Evolutionary conservation across 192 early-diverging fungal genomes (phyloP).

Genomic region (Backusella mclennaniae): DNA sequence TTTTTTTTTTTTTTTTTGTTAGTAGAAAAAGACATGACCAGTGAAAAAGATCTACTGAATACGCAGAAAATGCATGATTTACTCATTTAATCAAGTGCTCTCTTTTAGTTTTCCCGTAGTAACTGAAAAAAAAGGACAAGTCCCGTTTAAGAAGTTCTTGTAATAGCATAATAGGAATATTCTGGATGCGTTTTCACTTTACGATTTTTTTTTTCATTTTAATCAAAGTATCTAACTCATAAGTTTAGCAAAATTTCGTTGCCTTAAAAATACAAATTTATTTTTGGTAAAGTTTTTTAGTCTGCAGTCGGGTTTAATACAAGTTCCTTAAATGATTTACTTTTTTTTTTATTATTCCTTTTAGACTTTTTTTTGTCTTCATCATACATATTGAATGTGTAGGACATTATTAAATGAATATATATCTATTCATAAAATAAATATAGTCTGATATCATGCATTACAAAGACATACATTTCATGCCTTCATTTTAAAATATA

Average conservation of each 20-base stretch:
- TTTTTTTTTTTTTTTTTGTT: background rate
- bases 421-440: background rate
- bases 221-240: background rate
- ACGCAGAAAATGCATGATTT: background rate
- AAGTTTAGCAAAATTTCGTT: background rate
- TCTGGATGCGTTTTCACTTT: background rate
- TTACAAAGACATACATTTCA: too few species aligned
- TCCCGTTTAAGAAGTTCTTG: background rate
- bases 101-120: too few species aligned
- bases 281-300: background rate
- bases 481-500: too few species aligned
- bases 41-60: background rate
- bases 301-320: conserved; percentile 1
- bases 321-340: background rate
- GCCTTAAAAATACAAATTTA: background rate
- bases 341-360: background rate
- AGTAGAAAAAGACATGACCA: background rate
- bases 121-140: too few species aligned
- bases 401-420: background rate
- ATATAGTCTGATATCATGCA: too few species aligned
- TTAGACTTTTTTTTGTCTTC: background rate
- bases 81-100: too few species aligned
- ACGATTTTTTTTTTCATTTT: background rate
- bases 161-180: background rate
- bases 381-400: background rate